Conservation (phyloP, 2,329 filamentous ascomycete genomes). For the Xylariaceae sp. region DNA sequence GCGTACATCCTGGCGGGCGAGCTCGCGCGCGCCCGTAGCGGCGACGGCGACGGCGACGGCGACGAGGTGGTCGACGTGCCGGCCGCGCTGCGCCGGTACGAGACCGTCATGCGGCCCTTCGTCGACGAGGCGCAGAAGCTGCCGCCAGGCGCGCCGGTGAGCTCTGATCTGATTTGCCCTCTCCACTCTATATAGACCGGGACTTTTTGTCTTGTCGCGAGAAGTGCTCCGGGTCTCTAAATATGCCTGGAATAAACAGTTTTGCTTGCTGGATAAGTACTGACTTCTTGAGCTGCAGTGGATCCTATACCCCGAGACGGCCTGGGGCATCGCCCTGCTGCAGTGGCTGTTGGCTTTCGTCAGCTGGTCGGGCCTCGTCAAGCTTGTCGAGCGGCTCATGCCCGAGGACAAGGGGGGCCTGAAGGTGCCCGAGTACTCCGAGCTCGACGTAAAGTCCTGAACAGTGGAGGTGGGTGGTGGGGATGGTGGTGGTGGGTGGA, state of each 20-base stretch:
- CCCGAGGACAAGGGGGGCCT: constrained; percentile 14
- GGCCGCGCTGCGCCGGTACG: constrained; percentile 29
- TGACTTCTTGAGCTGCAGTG: no score
- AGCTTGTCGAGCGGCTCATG: constrained; percentile 7
- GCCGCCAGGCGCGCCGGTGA: neutral
- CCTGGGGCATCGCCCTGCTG: constrained; percentile 12
- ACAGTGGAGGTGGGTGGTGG: neutral
- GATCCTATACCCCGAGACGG: neutral
- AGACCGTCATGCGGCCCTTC: constrained; percentile 30
- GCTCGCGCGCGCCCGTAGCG: constrained; percentile 16
- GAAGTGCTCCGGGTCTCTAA: no score
- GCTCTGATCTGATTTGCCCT: no score
- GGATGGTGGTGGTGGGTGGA: neutral
- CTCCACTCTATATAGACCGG: no score
- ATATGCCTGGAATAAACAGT: no score
- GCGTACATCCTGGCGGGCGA: constrained; percentile 44
- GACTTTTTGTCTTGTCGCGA: no score
- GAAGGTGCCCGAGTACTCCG: constrained; percentile 16
- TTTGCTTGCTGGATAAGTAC: no score
- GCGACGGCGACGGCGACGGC: constrained; percentile 2
- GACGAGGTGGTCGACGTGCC: constrained; percentile 14
- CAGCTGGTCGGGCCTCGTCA: constrained; percentile 13
- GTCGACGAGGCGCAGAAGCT: constrained; percentile 29
- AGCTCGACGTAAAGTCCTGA: constrained; percentile 6
- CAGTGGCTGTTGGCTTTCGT: constrained; percentile 18